phyloP scores from a whole-genome alignment of 495 filamentous ascomycete genomes.

The Neurospora terricola region DNA sequence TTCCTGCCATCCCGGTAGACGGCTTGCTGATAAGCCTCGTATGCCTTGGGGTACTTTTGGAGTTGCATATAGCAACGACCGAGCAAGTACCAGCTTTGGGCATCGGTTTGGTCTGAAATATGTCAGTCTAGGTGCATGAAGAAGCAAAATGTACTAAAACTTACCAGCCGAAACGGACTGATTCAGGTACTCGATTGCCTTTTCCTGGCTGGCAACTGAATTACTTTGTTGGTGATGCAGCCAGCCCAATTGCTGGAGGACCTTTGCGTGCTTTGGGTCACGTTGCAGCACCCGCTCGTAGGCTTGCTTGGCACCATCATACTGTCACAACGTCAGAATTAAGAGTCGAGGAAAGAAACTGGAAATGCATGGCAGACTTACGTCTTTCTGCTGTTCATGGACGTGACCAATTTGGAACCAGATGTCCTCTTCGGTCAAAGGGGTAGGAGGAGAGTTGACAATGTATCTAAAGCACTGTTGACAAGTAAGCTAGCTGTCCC shows the following conservation, averaged over 20 bases:
- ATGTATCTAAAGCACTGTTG: conserved; percentile 95
- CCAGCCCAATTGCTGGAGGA: conserved; percentile 96
- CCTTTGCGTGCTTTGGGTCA: conserved; percentile 95
- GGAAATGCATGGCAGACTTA: conserved; percentile 37
- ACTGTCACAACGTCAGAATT: conserved; percentile 46
- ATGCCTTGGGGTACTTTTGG: conserved; percentile 97
- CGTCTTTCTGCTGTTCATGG: conserved; percentile 97
- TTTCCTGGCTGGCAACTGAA: conserved; percentile 81
- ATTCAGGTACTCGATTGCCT: conserved; percentile 93
- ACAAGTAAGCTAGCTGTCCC: conserved; percentile 17
- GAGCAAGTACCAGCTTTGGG: conserved; percentile 97
- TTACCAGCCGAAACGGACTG: conserved; percentile 91
- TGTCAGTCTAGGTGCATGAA: background rate
- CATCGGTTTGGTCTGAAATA: conserved; percentile 74
- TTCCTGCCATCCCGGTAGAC: conserved; percentile 98
- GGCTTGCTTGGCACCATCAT: conserved; percentile 80
- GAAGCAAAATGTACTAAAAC: conserved; percentile 19
- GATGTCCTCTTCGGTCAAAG: conserved; percentile 94
- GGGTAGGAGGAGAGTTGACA: conserved; percentile 81
- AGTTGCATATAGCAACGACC: conserved; percentile 99
- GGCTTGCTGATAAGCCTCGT: conserved; percentile 97
- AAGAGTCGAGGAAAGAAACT: conserved; percentile 1
- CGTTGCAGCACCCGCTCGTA: conserved; percentile 90
- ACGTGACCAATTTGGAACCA: conserved; percentile 99
- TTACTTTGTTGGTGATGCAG: conserved; percentile 92